Base-by-base conservation (phyloP, 1,139 yeast genomes). In the Candida glucosophila region DNA sequence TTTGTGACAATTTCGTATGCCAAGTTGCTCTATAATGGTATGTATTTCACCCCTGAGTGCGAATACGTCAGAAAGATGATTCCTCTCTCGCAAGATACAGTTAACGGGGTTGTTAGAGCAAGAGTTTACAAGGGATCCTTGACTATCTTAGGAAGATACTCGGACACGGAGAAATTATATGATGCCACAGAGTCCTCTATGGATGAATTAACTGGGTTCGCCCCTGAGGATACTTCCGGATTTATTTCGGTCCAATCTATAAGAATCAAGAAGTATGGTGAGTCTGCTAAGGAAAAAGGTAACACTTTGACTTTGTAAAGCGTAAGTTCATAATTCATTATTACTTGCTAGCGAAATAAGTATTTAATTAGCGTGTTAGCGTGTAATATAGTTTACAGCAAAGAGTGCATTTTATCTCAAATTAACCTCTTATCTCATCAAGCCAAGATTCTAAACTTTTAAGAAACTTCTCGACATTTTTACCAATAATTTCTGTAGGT, bases 181-280 rank as follows among this genome's bases (percentile, higher is more conserved):
- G 97, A 90, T 56, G 96, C 95, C 40, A 85, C 95, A 34, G 96
- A 88, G 58, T 86, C 97, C 14, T 88, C 97, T 12, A 90, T 90
- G 98, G 98, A 90, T 60, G 97, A 90, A 65, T 77, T 90, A 50
- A 88, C 97, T 33, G 98, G 96, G 33, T 90, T 90, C 71, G 79
- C 85, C 47, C 98, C 98, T 35, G 88, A 82, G 55, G 97, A 90
- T 57, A 85, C 98, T 36, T 68, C 93, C 37, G 98, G 98, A 31
- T 90, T 90, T 73, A 90, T 90, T 60, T 86, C 95, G 44, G 94
- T 90, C 43, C 95, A 90, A 71, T 82, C 97, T 37, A 90, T 90
- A 57, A 85, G 98, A 72, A 81, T 90, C 55, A 90, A 90, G 73
- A 90, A 90, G 67, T 90, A 82, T 57, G 98, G 98, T 60, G 93